Evolutionary conservation across 1,139 yeast genomes (phyloP), one percentile per base, ranked within the genome.

Genomic region (Yamadazyma dendronema): DNA sequence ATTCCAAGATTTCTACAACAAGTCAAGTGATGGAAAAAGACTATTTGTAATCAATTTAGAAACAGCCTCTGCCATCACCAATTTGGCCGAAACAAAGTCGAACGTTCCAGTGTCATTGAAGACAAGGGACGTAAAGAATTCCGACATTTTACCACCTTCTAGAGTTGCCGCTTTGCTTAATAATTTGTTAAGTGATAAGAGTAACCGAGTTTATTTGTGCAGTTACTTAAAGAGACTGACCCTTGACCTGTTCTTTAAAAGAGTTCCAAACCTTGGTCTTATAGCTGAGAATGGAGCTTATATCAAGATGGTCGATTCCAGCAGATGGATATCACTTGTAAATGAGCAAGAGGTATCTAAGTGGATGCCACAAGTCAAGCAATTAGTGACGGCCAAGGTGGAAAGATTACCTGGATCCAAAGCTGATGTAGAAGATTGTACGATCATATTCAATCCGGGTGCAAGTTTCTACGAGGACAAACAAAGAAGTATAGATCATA

Each of bases 261-360:
- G 89, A 43, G 74, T 80, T 10, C 79, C 84, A 2, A 77, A 76
- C 30, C 56, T 90, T 25, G 97, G 97, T 0, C 66, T 90, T 36
- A 80, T 90, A 47, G 95, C 96, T 1, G 97, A 90, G 58, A 82
- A 84, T 54, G 97, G 97, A 27, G 95, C 89, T 2, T 81, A 68
- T 47, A 74, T 84, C 22, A 80, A 76, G 52, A 53, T 83, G 17
- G 71, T 78, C 22, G 73, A 73, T 2, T 59, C 68, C 9, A 66
- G 68, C 19, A 63, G 66, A 12, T 90, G 97, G 97, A 62, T 77
- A 25, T 72, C 85, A 3, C 65, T 86, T 31, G 77, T 77, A 16
- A 79, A 80, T 39, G 74, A 74, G 39, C 56, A 59, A 2, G 77
- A 74, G 38, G 61, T 72, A 44, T 57, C 65, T 25, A 59, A 61